Base-by-base conservation (phyloP, 164 flowering plant species). In the Annona squamosa region DNA sequence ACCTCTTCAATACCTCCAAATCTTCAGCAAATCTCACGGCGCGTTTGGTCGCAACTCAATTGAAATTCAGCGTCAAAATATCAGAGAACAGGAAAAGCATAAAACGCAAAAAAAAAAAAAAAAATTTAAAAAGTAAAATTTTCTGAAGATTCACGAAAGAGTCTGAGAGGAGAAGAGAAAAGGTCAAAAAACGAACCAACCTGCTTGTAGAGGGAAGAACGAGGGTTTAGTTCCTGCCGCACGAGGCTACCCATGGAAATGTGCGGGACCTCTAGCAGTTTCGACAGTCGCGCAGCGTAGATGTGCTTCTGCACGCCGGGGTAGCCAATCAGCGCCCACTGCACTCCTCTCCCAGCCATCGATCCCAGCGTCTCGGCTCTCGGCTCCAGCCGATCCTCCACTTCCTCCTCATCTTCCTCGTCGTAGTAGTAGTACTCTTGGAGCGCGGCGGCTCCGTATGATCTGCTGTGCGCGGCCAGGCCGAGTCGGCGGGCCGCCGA, bases 301-400 rank as follows among this genome's bases (percentile, higher is more conserved):
- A 89, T 74, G 76, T 88, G 92, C 70, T 88, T 86, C 84, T 85
- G 84, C 0, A 82, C 91, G 7, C 89, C 83, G 2, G 97, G 91
- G 74, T 85, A 87, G 2, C 98, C 99, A 0, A 93, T 86, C 67
- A 96, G 70, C 77, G 91, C 98, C 99, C 99, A 96, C 84, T 93
- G 95, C 56, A 96, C 92, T 44, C 90, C 89, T 45, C 87, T 81
- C 37, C 69, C 74, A 3, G 74, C 56, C 12, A 61, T 74, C 70
- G 78, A 77, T 0, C 77, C 77, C 42, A 79, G 77, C 3, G 85
- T 71, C 18, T 83, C 88, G 65, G 70, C 74, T 76, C 68, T 18
- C 48, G 72, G 64, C 43, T n/a, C 69, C 62, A 26, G 69, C 64
- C 37, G 70, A 57, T 56, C 71, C 68, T 16, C 48, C 63, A 17